A percentile compares a stretch with the other conserved stretches of the same genome.
Evolutionary conservation across 345 rosid genomes (phyloP).

Genomic region (Clarkia xantiana): DNA sequence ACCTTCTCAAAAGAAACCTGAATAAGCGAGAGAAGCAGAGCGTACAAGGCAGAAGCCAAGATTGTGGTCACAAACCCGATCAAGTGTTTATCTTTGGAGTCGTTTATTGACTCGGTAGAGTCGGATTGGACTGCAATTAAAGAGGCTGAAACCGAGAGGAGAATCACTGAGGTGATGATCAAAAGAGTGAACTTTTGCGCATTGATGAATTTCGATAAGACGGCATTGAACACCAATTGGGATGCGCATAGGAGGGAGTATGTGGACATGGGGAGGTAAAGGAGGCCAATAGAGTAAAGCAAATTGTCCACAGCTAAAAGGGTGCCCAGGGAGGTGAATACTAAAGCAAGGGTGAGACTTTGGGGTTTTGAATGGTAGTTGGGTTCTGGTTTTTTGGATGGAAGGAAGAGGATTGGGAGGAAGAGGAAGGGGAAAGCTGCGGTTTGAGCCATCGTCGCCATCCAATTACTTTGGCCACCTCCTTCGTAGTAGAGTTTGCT

Average conservation of each 20-base stretch:
- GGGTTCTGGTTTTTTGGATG: not conserved
- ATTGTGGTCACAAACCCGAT: conserved; percentile 17
- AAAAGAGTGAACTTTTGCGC: conserved; percentile 31
- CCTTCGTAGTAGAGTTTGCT: conserved; percentile 12
- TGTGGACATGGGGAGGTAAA: conserved; percentile 24
- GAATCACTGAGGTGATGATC: conserved; percentile 24
- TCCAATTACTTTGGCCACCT: conserved; percentile 26
- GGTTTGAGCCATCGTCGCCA: conserved; percentile 22
- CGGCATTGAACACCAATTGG: conserved; percentile 27
- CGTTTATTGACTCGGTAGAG: not conserved
- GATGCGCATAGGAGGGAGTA: conserved; percentile 26
- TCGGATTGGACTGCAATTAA: conserved; percentile 21
- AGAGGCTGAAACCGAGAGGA: conserved; percentile 24
- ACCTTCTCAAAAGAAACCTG: conserved; percentile 24
- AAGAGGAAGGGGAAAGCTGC: conserved; percentile 21
- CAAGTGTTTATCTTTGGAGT: conserved; percentile 11
- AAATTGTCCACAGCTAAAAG: conserved; percentile 11
- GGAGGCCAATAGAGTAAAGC: conserved; percentile 12
- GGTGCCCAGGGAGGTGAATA: conserved; percentile 15
- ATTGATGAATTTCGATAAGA: conserved; percentile 29
- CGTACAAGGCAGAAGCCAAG: conserved; percentile 24
- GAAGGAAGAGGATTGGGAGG: conserved; percentile 7
- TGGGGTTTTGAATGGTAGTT: not conserved
- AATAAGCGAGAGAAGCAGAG: conserved; percentile 25
- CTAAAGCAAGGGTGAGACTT: not conserved